Evolutionary conservation across 345 rosid genomes (phyloP).

Genomic region (Rhodomyrtus tomentosa): DNA sequence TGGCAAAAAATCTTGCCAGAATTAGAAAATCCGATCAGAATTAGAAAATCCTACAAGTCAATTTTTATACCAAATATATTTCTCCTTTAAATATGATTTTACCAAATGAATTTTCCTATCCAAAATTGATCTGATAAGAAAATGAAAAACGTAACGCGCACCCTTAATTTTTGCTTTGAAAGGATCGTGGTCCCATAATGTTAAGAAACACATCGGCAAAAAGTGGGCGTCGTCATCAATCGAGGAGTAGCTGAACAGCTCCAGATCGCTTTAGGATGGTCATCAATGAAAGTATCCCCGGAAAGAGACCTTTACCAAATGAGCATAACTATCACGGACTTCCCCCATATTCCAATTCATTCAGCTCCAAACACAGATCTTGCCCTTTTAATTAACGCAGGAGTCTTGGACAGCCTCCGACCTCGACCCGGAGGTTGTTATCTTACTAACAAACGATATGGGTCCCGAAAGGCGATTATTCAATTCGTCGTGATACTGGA

Average conservation of each 20-base stretch:
- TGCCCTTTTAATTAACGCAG: neutral
- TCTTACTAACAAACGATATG: neutral
- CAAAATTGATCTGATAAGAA: no score
- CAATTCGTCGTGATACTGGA: neutral
- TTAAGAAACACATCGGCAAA: neutral
- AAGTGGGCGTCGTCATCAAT: neutral
- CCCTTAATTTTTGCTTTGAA: no score
- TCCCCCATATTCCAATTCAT: no score
- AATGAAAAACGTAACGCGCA: no score
- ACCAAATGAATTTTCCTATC: no score
- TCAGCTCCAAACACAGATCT: neutral
- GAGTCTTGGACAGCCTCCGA: neutral
- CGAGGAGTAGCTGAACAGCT: neutral
- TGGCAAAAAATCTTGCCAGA: no score
- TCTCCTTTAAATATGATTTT: no score
- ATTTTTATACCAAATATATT: no score
- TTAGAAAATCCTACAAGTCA: no score
- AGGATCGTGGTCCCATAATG: neutral
- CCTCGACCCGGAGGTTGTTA: neutral
- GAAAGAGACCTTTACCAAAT: neutral
- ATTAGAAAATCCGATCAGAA: no score
- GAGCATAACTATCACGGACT: neutral
- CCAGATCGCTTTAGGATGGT: neutral
- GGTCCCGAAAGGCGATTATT: neutral
- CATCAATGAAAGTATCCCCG: neutral